These are phyloP conservation scores for Phytophthora idaei DNA, from an alignment of 352 stramenopile species.

Conservation along the genomic window DNA sequence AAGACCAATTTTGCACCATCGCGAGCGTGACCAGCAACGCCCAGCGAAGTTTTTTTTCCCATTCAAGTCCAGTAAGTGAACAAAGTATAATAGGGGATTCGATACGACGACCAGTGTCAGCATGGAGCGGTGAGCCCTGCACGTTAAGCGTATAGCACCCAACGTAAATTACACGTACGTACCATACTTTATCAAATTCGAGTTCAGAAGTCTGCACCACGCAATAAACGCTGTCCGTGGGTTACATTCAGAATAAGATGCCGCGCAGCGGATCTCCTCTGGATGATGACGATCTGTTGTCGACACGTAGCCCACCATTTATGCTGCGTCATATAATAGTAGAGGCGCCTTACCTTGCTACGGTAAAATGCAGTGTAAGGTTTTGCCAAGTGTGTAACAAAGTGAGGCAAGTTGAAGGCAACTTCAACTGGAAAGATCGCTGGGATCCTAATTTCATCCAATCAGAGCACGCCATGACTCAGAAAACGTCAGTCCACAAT, in stretches of 20 bases:
- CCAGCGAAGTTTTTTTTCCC: conserved; percentile 20
- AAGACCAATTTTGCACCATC: conserved; percentile 32
- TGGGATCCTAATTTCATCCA: conserved; percentile 2
- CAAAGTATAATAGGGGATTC: conserved; percentile 44
- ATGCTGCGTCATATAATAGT: no score
- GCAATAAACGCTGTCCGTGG: neutral
- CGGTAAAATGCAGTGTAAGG: no score
- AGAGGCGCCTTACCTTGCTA: no score
- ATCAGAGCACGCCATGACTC: neutral
- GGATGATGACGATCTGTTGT: neutral
- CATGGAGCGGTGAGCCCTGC: conserved; percentile 20
- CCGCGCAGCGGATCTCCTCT: neutral
- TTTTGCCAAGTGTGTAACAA: no score
- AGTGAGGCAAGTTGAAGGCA: neutral
- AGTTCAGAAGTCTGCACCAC: conserved; percentile 9
- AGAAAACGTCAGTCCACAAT: conserved; percentile 9
- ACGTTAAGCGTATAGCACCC: conserved; percentile 29
- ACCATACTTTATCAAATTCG: conserved; percentile 16
- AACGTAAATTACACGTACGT: conserved; percentile 19
- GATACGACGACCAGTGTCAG: conserved; percentile 26
- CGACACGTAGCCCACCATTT: neutral
- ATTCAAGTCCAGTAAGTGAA: conserved; percentile 40
- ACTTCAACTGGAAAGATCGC: neutral
- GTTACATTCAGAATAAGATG: neutral
- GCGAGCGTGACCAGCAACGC: conserved; percentile 15